Evolutionary conservation across 768 basidiomycete genomes (phyloP).

Genomic region (Leucocoprinus leucothites): DNA sequence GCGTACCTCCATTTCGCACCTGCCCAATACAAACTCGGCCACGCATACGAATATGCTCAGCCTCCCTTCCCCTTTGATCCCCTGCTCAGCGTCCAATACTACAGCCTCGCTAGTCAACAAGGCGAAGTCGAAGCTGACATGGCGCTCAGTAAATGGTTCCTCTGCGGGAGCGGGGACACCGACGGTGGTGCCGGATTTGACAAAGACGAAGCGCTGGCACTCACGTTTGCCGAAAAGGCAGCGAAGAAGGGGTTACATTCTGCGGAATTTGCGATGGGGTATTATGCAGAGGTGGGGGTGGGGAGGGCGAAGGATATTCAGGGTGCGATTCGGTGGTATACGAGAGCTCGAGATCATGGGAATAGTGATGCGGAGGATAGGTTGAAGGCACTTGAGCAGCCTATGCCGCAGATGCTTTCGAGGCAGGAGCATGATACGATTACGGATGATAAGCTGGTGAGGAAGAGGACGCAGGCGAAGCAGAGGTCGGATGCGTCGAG

Average conservation of each 20-base stretch:
- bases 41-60: conserved; percentile 87
- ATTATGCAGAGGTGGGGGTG: conserved; percentile 91
- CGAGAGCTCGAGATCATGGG: conserved; percentile 72
- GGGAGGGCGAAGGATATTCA: conserved; percentile 64
- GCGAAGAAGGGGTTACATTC: conserved; percentile 69
- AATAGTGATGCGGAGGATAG: too few species aligned
- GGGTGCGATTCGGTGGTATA: conserved; percentile 76
- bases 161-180: conserved; percentile 66
- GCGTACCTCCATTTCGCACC: conserved; percentile 84
- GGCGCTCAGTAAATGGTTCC: conserved; percentile 96
- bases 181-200: conserved; percentile 49
- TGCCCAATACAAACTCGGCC: conserved; percentile 90
- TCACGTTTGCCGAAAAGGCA: conserved; percentile 88
- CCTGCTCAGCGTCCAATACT: conserved; percentile 87
- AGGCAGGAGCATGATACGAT: too few species aligned
- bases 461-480: too few species aligned
- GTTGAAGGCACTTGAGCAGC: too few species aligned
- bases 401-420: too few species aligned
- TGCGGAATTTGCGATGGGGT: conserved; percentile 95
- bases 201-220: conserved; percentile 83
- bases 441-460: too few species aligned
- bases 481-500: too few species aligned
- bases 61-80: conserved; percentile 87
- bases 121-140: conserved; percentile 94
- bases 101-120: conserved; percentile 76